phyloP scores from a whole-genome alignment of 2,329 filamentous ascomycete genomes.

The Colletotrichum tropicicola region DNA sequence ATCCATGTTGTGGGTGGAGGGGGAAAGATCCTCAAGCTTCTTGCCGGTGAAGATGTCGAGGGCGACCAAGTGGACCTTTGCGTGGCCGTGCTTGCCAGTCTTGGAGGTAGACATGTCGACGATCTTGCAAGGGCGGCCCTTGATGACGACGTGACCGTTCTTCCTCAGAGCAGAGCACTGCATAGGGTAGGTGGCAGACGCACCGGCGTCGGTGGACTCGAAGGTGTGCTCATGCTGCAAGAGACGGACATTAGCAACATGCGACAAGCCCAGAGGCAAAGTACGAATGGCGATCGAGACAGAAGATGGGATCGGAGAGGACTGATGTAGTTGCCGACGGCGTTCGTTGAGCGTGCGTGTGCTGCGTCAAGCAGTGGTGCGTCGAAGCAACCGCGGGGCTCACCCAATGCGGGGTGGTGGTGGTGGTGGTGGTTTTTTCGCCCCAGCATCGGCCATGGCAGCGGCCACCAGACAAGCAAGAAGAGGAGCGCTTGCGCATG shows the following conservation, averaged over 20 bases:
- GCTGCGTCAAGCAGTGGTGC: constrained; percentile 26
- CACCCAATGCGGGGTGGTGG: constrained; percentile 56
- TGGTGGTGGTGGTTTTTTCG: constrained; percentile 37
- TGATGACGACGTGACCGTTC: constrained; percentile 99
- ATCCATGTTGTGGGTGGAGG: constrained; percentile 98
- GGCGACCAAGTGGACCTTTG: constrained; percentile 98
- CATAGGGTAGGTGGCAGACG: constrained; percentile 94
- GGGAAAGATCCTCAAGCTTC: constrained; percentile 99
- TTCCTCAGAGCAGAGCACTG: constrained; percentile 99
- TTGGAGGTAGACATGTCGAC: constrained; percentile 99
- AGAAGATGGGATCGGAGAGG: background rate
- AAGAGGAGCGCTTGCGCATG: constrained; percentile 26
- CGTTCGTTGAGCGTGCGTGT: background rate
- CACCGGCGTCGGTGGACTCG: constrained; percentile 95
- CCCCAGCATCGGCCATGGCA: constrained; percentile 26
- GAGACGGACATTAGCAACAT: background rate
- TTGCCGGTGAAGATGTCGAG: constrained; percentile 99
- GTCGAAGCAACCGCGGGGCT: constrained; percentile 30
- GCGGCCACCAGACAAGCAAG: constrained; percentile 32
- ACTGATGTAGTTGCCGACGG: background rate
- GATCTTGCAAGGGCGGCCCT: constrained; percentile 99
- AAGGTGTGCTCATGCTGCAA: constrained; percentile 76
- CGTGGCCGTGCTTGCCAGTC: constrained; percentile 99
- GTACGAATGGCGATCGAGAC: background rate
- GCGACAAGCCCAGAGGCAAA: background rate